A percentile compares a stretch with the other conserved stretches of the same genome.
Evolutionary conservation across 1,284 basidiomycete species (phyloP).

Genomic region (Leccinum holopus): DNA sequence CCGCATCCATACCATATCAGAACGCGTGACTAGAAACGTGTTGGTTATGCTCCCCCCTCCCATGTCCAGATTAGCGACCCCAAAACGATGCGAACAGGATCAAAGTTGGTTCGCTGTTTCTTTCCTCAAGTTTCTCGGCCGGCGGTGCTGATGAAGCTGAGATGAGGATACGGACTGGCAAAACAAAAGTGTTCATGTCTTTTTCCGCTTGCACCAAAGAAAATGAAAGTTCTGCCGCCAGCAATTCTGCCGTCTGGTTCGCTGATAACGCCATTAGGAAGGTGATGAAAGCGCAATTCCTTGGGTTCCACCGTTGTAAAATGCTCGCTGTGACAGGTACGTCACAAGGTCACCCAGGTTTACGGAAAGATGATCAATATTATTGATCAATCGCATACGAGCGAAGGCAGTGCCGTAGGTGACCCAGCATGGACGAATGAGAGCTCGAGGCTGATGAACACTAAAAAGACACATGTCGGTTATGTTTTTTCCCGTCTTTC

Average conservation of each 20-base stretch:
- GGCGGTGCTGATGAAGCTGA: not conserved
- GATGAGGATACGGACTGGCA: not conserved
- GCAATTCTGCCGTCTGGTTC: constrained; percentile 13
- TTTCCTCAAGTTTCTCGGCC: not conserved
- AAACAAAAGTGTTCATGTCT: constrained; percentile 4
- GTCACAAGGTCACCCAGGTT: constrained; percentile 14
- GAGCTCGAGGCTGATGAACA: not conserved
- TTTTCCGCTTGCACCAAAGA: not conserved
- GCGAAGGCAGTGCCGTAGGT: constrained; percentile 20
- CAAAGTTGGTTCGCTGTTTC: constrained; percentile 4
- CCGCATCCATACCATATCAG: not conserved
- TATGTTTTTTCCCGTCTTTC: constrained; percentile 7
- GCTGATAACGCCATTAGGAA: constrained; percentile 29
- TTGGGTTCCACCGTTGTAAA: constrained; percentile 17
- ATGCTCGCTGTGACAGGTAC: constrained; percentile 15
- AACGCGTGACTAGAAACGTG: constrained; percentile 24
- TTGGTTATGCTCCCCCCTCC: constrained; percentile 7
- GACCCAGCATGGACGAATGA: not conserved
- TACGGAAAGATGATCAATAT: constrained; percentile 11
- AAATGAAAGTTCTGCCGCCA: constrained; percentile 3
- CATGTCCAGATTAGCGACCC: not conserved
- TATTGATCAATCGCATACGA: constrained; percentile 12
- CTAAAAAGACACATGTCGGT: constrained; percentile 4
- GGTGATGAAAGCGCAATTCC: constrained; percentile 9
- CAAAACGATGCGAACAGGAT: constrained; percentile 1